These are phyloP conservation scores for Suillus cothurnatus DNA, from an alignment of 768 basidiomycete genomes.

Conservation along the genomic window DNA sequence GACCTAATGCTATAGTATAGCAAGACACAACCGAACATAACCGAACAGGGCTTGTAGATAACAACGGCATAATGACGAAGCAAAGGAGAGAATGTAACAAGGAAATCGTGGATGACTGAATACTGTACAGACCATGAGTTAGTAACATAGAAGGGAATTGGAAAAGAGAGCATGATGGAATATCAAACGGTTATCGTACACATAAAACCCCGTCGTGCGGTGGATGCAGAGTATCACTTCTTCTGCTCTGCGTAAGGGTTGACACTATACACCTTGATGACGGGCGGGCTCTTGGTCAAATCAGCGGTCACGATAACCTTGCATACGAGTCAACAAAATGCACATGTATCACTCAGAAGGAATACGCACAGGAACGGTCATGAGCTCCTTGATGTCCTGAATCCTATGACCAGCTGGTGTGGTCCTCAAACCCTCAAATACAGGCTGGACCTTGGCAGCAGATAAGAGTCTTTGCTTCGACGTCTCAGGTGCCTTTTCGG, in stretches of 20 bases:
- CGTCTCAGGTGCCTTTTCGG: conserved; percentile 50
- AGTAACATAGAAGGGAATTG: conserved; percentile 32
- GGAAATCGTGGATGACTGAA: conserved; percentile 25
- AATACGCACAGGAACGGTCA: conserved; percentile 84
- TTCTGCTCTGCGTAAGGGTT: conserved; percentile 81
- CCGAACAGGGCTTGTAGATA: not conserved
- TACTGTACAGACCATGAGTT: conserved; percentile 33
- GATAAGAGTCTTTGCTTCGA: conserved; percentile 81
- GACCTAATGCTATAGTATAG: conserved; percentile 9
- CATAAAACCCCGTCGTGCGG: conserved; percentile 14
- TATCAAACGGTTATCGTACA: conserved; percentile 33
- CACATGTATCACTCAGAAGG: conserved; percentile 2
- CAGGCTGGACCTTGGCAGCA: conserved; percentile 70
- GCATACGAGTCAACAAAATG: conserved; percentile 11
- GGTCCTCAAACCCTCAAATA: conserved; percentile 81
- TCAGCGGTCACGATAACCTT: conserved; percentile 96
- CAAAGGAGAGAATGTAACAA: conserved; percentile 22
- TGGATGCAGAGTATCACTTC: conserved; percentile 27
- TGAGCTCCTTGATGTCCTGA: conserved; percentile 92
- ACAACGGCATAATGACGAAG: conserved; percentile 8
- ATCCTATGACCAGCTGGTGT: conserved; percentile 85
- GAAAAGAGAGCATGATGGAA: conserved; percentile 32
- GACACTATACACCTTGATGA: conserved; percentile 96
- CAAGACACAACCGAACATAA: conserved; percentile 3
- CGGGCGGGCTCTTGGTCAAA: conserved; percentile 92